Percentiles rank a stretch among this genome's conserved stretches.
phyloP scores from a whole-genome alignment of 1,284 basidiomycete species.

The Erythrobasidium hasegawianum region DNA sequence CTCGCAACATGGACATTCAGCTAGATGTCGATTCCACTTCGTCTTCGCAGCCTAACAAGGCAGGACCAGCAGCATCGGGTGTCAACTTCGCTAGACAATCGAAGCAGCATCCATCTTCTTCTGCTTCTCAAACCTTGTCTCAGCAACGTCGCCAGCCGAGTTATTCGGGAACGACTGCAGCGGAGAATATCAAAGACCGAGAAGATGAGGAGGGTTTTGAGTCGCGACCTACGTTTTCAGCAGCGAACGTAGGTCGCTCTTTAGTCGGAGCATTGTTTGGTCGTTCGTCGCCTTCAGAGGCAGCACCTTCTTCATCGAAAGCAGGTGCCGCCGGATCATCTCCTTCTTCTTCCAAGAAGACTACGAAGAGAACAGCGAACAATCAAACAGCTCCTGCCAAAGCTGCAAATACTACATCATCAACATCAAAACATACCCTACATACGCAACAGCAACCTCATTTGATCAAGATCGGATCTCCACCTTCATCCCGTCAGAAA shows the following conservation, averaged over 20 bases:
- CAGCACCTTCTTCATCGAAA: background rate
- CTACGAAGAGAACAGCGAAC: too few species aligned
- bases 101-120: background rate
- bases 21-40: slow-evolving; percentile 1
- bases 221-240: slow-evolving; percentile 22
- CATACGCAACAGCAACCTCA: background rate
- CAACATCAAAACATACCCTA: background rate
- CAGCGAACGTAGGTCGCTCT: slow-evolving; percentile 33
- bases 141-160: too few species aligned
- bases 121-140: too few species aligned
- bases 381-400: background rate
- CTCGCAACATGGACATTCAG: slow-evolving; percentile 15
- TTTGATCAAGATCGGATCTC: background rate
- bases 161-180: too few species aligned
- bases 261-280: background rate
- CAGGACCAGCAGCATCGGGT: background rate
- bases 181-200: too few species aligned
- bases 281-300: background rate
- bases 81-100: slow-evolving; percentile 1
- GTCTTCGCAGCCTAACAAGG: background rate
- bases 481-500: background rate
- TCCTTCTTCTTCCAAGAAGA: background rate
- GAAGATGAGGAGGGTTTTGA: slow-evolving; percentile 31
- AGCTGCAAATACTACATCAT: slow-evolving; percentile 13
- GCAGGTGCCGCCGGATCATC: background rate